phyloP scores from a whole-genome alignment of 2,329 filamentous ascomycete genomes.

The Colletotrichum tropicale region DNA sequence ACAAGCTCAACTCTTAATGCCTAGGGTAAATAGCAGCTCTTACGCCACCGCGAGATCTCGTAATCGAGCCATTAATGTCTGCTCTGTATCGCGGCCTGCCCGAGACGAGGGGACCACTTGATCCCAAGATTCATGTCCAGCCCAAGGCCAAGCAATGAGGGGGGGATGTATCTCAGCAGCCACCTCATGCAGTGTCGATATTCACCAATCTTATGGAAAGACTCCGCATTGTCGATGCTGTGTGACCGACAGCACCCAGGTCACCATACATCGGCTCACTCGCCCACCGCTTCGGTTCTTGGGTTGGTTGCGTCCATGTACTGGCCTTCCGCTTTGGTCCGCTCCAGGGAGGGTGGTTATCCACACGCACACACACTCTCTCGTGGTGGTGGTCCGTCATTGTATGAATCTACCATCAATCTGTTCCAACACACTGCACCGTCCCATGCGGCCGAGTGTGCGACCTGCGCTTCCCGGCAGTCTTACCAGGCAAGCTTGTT shows the following conservation, averaged over 20 bases:
- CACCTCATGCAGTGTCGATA: background rate
- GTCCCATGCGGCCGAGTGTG: slow-evolving; percentile 11
- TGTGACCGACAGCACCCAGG: background rate
- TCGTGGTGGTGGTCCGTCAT: background rate
- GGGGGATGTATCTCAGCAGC: background rate
- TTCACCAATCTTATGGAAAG: background rate
- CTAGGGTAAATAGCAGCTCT: background rate
- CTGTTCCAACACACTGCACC: slow-evolving; percentile 2
- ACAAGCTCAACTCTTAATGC: background rate
- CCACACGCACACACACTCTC: background rate
- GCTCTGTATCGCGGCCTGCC: background rate
- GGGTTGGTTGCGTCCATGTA: background rate
- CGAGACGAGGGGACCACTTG: slow-evolving; percentile 1
- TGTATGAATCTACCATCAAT: background rate
- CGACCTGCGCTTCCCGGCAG: slow-evolving; percentile 16
- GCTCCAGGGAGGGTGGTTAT: background rate
- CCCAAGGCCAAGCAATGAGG: background rate
- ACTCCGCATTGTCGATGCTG: background rate
- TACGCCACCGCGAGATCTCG: background rate
- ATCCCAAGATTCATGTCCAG: background rate
- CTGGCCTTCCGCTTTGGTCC: background rate
- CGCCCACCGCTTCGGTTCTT: background rate
- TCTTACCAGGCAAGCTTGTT: slow-evolving; percentile 15
- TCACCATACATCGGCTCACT: background rate
- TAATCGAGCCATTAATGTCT: slow-evolving; percentile 14